Evolutionary conservation across 2,329 filamentous ascomycete species (phyloP), one percentile per base, ranked within the genome.

Genomic region (Emergomyces orientalis): DNA sequence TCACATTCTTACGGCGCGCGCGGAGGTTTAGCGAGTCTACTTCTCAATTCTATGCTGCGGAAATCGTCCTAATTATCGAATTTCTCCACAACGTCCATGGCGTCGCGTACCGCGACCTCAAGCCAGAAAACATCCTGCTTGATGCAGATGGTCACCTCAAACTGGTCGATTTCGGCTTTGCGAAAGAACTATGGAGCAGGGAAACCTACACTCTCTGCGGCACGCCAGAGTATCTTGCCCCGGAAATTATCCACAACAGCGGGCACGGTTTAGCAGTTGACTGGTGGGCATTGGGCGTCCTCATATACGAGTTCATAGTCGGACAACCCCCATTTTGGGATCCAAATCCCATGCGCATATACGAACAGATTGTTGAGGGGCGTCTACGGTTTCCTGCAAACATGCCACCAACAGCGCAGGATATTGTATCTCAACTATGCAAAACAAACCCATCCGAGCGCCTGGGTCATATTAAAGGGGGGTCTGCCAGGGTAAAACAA

Each of bases 271-370:
- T 83, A 56, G 85, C 85, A 43, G 85, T 88, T 47, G 85, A 88
- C 73, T 88, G 85, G 85, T 88, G 85, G 85, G 85, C 85, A 2
- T 80, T 87, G 64, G 85, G 85, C 32, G 87, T 88, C 65, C 75
- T 88, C 39, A 83, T 87, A 51, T 87, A 87, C 72, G 85, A 88
- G 68, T 87, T 88, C 69, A 76, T 88, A 25, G 84, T 87, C 59
- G 85, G 85, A 60, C 84, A 87, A 68, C 85, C 85, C 27, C 85
- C 85, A 0, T 88, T 87, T 72, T 88, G 85, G 85, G 85, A 87
- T 70, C 83, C 86, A 64, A 87, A 87, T 67, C 85, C 85, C 3
- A 86, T 87, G 82, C 85, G 85, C 65, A 86, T 87, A 65, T 87
- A 87, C 71, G 85, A 87, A 72, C 84, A 84, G 70, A 88, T 88